Base-by-base conservation (phyloP, 176 grass and related monocot genomes). In the Hyparrhenia diplandra region DNA sequence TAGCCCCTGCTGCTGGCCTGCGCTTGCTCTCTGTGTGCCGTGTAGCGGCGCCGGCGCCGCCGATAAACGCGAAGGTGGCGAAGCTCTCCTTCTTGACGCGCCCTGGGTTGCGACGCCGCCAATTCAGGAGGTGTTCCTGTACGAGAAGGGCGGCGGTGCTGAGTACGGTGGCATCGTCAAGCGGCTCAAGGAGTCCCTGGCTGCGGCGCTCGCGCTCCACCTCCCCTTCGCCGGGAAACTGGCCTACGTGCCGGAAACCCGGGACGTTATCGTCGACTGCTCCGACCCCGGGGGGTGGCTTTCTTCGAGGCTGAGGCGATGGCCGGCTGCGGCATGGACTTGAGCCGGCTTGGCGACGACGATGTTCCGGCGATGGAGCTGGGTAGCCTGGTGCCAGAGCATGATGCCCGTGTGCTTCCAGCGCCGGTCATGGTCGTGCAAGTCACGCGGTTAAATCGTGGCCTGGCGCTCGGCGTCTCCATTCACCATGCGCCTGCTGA, bases 381-480 rank as follows among this genome's bases (percentile, higher is more conserved):
- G 36, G 45, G 16, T 5, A 49, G 10, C 39, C 81, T 17, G 10
- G 49, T 39, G 73, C 82, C 49, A 68, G 28, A 10, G 23, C 78
- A 69, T 8, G 83, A 89, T 65, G 3, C 77, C 16, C 12, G 63
- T 16, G 36, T 46, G 45, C 35, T 79, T 5, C 83, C 80, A 28
- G 69, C 61, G 34, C 68, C 88, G 7, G 75, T 83, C 46, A 8
- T 79, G 14, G 39, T 74, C 59, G 68, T 90, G 66, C 83, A 73
- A 13, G 42, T 6, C 6, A 73, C 69, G 25, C 42, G 43, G 42
- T 10, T 49, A 2, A 5, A 2, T 10, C 14, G 1, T 11, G 0
- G 69, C 23, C 5, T 49, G 25, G 69, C 41, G 69, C 21, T 71
- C 40, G 69, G 69, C 37, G 12, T 47, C 5, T 27, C 69, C 23